Percentiles rank a stretch among this genome's conserved stretches.
phyloP scores from a whole-genome alignment of 164 flowering plant species.

The Tetracentron sinense region DNA sequence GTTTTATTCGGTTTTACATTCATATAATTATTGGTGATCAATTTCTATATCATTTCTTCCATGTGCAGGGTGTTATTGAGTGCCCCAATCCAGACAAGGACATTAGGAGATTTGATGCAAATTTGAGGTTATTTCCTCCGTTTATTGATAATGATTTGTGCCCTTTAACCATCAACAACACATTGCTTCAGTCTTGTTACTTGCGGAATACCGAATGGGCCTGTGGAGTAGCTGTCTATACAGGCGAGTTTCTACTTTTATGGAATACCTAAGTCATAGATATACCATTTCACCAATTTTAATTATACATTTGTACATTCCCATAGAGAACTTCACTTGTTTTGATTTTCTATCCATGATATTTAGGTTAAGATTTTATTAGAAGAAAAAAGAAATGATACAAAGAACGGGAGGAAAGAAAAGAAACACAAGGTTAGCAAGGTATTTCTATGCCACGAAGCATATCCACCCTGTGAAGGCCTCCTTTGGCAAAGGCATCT shows the following conservation, averaged over 20 bases:
- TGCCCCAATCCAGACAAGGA: conserved; percentile 95
- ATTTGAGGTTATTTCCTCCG: conserved; percentile 89
- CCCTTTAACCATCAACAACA: conserved; percentile 89
- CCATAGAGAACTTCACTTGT: not conserved
- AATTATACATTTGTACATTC: not conserved
- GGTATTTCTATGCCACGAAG: too few relatives aligned
- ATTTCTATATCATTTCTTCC: conserved; percentile 2
- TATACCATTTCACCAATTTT: not conserved
- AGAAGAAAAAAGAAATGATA: too few relatives aligned
- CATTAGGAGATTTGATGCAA: conserved; percentile 94
- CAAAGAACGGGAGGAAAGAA: too few relatives aligned
- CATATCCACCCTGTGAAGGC: too few relatives aligned
- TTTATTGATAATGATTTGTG: conserved; percentile 94
- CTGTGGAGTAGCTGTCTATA: conserved; percentile 97
- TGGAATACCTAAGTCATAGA: not conserved
- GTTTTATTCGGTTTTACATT: not conserved
- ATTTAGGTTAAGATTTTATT: too few relatives aligned
- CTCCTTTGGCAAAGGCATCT: too few relatives aligned
- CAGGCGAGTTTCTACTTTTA: conserved; percentile 54
- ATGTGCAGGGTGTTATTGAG: conserved; percentile 84
- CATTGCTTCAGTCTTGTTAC: conserved; percentile 96
- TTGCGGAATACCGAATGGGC: conserved; percentile 97
- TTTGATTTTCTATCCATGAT: too few relatives aligned
- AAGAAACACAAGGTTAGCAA: too few relatives aligned
- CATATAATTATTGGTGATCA: not conserved